phyloP scores from a whole-genome alignment of 495 filamentous ascomycete genomes.

The Penicillium simplicissimum region DNA sequence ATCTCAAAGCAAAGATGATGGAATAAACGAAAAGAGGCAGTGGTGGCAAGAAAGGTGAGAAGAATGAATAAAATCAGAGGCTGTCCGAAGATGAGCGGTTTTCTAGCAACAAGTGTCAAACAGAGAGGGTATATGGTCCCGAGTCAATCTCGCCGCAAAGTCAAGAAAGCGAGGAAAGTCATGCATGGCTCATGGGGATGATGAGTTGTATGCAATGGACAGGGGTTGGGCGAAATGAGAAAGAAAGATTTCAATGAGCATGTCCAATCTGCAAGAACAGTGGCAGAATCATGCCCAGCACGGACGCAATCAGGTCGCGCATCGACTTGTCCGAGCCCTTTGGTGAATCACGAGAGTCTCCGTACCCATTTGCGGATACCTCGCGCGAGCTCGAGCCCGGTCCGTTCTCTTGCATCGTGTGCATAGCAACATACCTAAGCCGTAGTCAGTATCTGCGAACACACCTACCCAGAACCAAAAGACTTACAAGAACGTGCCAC shows the following conservation, averaged over 20 bases:
- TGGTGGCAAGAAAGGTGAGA: not conserved
- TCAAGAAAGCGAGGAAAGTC: constrained; percentile 6
- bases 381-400: constrained; percentile 50
- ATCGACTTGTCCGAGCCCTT: constrained; percentile 47
- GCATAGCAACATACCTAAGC: constrained; percentile 92
- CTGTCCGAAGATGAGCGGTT: not conserved
- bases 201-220: not conserved
- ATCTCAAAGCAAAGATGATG: not conserved
- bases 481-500: constrained; percentile 90
- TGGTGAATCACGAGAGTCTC: constrained; percentile 51
- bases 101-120: constrained; percentile 21
- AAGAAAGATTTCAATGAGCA: constrained; percentile 58
- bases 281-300: constrained; percentile 88
- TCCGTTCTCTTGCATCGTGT: constrained; percentile 89
- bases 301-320: constrained; percentile 65
- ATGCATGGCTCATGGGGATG: not conserved
- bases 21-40: not conserved
- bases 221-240: constrained; percentile 2
- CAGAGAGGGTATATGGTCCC: constrained; percentile 23
- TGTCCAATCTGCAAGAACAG: constrained; percentile 89
- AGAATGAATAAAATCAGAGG: not conserved
- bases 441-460: not conserved
- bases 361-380: constrained; percentile 63
- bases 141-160: constrained; percentile 17
- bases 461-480: not conserved